Base-by-base conservation (phyloP, 768 basidiomycete species). In the Strobilomyces confusus region DNA sequence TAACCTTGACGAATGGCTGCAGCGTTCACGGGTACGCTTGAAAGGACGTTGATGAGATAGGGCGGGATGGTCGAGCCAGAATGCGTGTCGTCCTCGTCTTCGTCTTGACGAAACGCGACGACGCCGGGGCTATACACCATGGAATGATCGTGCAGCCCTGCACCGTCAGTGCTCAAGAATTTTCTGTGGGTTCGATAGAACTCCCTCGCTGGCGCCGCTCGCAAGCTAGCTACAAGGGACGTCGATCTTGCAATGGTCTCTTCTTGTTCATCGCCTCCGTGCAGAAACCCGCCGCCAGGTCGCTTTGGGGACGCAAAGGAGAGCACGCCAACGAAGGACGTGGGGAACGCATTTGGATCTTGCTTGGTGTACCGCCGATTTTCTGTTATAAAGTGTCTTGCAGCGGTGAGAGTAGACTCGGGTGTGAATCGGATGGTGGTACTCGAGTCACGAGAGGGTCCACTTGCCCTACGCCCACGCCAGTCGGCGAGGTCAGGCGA, bases 81-180 rank as follows among this genome's bases (percentile, higher is more conserved):
- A 51, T 22, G 12, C 23, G 48, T 58, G 58, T 42, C 58, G 48
- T 63, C 67, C 22, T 56, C 65, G 34, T 17, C 34, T 23, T 72
- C 65, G 38, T 77, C 77, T 44, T 69, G 69, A n/a, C 76, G 69
- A 61, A 78, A 71, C 8, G 70, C 73, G 40, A 71, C 66, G 25
- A 79, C 72, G 15, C 69, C 69, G 9, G 77, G 77, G 32, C 73
- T 72, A 60, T 76, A 79, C 33, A 79, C 70, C 69, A 78, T 75
- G 17, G 77, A 72, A 48, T 78, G 76, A 51, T 77, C 76, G n/a
- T 75, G 69, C 20, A 77, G 57, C 23, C 75, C 76, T 19, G 69
- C 73, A 29, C 75, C 75, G 37, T 76, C 75, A 1, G 61, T 62
- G 9, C 46, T 60, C 17, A 65, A 55, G 48, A 67, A 73, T 5